Evolutionary conservation across 345 rosid genomes (phyloP), one percentile per base, ranked within the genome.

Genomic region (Aurinia saxatilis): DNA sequence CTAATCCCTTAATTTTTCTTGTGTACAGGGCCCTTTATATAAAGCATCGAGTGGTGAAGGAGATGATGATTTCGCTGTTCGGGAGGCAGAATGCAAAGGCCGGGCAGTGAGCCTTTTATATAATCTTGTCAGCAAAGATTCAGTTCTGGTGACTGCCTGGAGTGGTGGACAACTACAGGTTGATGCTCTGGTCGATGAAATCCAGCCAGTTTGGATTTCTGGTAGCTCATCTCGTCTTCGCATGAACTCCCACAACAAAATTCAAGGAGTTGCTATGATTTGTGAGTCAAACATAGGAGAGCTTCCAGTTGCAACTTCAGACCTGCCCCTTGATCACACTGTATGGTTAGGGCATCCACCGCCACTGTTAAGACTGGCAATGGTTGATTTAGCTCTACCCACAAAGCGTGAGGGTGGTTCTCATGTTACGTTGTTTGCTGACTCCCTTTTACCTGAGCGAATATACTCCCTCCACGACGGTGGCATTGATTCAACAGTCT

Each of bases 131-230:
- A 77, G 95, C 86, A 95, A 86, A 78, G 99, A 95, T 71, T 83
- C 96, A 8, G 70, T 95, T 72, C 73, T 95, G 74, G 95, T 90
- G 66, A 90, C 92, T 52, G 96, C 96, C 57, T 90, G 97, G 99
- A 88, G 89, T 81, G 87, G 85, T 63, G 97, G 99, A 39, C 96
- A 90, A 51, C 65, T 90, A 79, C 95, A 95, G 75, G 79, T 95
- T 66, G 95, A 90, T 61, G 96, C 96, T 63, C 73, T 95, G 50
- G 96, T 93, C 54, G 97, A 95, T 81, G 99, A 95, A 81, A 84
- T 90, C 65, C 97, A 90, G 78, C 97, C 97, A 57, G 83, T 87
- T 48, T 90, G 99, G 99, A 83, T 73, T 19, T 56, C 74, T 68
- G 87, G 79, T 67, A 90, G 75, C 70, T 76, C 84, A 13, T 89